A percentile compares a stretch with the other conserved stretches of the same genome.
phyloP scores from a whole-genome alignment of 176 grass and related monocot species.

The Oryza officinalis region DNA sequence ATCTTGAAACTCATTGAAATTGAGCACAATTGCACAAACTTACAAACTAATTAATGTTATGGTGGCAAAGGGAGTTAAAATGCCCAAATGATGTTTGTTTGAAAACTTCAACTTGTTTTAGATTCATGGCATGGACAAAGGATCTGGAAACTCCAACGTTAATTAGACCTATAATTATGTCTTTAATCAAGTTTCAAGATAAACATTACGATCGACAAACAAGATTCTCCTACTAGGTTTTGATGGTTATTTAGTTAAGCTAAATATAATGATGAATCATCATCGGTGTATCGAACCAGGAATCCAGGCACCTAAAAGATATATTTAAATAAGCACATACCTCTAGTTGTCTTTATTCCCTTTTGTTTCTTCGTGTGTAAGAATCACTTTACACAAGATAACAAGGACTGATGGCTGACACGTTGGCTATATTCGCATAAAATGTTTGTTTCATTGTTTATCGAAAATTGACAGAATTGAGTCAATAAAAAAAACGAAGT shows the following conservation, averaged over 20 bases:
- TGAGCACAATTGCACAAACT: too few relatives aligned
- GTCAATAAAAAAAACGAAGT: not conserved
- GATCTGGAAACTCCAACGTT: too few relatives aligned
- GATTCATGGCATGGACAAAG: not conserved
- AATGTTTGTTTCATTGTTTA: not conserved
- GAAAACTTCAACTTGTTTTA: not conserved
- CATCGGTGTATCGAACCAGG: not conserved
- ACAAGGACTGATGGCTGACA: not conserved
- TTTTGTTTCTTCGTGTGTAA: not conserved
- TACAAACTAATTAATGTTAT: too few relatives aligned
- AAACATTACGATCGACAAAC: not conserved
- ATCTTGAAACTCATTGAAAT: too few relatives aligned
- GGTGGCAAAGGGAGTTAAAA: not conserved
- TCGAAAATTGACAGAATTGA: not conserved
- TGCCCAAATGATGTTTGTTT: not conserved
- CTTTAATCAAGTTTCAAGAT: not conserved
- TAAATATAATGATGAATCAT: not conserved
- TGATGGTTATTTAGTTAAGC: not conserved
- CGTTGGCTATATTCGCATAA: not conserved
- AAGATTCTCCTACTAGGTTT: constrained; percentile 13
- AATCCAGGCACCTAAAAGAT: not conserved
- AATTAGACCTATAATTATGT: too few relatives aligned
- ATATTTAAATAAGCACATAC: not conserved
- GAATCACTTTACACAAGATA: not conserved
- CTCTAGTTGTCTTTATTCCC: not conserved